Evolutionary conservation across 768 basidiomycete genomes (phyloP).

Genomic region (Tricholoma sp.): DNA sequence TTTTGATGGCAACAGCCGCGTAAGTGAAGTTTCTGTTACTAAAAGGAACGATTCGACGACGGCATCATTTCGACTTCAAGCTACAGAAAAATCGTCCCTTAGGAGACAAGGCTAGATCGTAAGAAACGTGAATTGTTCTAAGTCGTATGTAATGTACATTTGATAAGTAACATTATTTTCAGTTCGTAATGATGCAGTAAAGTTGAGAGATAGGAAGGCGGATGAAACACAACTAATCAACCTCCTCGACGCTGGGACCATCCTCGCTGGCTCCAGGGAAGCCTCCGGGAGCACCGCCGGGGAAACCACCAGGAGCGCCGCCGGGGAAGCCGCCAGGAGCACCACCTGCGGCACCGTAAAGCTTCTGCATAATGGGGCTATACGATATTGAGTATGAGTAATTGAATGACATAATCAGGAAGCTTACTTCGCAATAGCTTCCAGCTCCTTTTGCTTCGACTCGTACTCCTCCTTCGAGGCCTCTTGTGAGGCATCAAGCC

Average conservation of each 20-base stretch:
- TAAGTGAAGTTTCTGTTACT: no score
- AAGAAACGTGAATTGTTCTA: not conserved
- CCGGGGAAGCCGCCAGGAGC: slow-evolving; percentile 58
- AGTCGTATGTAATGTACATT: not conserved
- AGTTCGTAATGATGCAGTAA: slow-evolving; percentile 10
- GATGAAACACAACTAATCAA: slow-evolving; percentile 47
- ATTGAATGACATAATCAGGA: not conserved
- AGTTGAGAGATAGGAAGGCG: not conserved
- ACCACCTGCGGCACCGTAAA: slow-evolving; percentile 72
- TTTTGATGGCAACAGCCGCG: no score
- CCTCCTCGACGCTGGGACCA: slow-evolving; percentile 89
- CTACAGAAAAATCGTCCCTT: no score
- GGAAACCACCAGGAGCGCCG: slow-evolving; percentile 44
- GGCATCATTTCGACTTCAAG: no score
- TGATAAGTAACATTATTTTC: slow-evolving; percentile 11
- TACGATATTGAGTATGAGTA: not conserved
- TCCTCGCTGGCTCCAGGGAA: slow-evolving; percentile 71
- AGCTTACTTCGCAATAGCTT: slow-evolving; percentile 63
- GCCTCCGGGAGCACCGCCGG: slow-evolving; percentile 62
- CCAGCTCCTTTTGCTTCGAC: slow-evolving; percentile 89
- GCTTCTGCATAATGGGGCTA: slow-evolving; percentile 59
- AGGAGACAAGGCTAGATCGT: no score
- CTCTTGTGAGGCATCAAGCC: slow-evolving; percentile 86
- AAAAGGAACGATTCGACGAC: no score
- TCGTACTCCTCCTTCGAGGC: slow-evolving; percentile 94